Conservation (phyloP, 805 yeast species). For the Kazachstania kunashirensis region DNA sequence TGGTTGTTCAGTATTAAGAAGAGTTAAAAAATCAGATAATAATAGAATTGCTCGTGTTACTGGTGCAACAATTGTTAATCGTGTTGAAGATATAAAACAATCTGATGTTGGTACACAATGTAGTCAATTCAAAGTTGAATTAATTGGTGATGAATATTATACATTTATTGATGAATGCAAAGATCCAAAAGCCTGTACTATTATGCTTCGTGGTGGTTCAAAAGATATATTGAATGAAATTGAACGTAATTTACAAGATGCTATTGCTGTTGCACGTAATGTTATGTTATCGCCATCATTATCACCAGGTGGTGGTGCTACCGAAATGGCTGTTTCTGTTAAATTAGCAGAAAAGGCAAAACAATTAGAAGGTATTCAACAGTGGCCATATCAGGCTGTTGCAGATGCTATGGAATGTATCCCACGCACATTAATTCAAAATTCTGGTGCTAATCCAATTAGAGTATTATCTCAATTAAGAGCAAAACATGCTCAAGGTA, state of each 20-base stretch:
- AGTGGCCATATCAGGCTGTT: constrained; percentile 98
- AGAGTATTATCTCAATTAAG: constrained; percentile 81
- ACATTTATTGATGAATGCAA: constrained; percentile 72
- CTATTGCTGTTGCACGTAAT: constrained; percentile 95
- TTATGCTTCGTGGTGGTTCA: constrained; percentile 89
- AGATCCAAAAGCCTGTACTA: constrained; percentile 88
- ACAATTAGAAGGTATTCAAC: constrained; percentile 86
- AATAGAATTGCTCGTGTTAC: constrained; percentile 95
- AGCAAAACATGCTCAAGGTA: constrained; percentile 93
- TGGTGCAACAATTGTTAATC: constrained; percentile 94
- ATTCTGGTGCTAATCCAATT: constrained; percentile 95
- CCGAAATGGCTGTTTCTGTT: constrained; percentile 96
- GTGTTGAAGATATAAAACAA: constrained; percentile 90
- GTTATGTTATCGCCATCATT: constrained; percentile 89
- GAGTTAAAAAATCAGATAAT: constrained; percentile 91
- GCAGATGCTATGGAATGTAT: constrained; percentile 98
- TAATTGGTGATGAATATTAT: constrained; percentile 95
- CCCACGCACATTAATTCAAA: constrained; percentile 94
- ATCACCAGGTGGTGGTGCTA: constrained; percentile 99
- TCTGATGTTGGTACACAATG: constrained; percentile 81
- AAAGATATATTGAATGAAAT: constrained; percentile 94
- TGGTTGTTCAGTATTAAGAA: constrained; percentile 83
- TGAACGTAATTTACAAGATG: constrained; percentile 95
- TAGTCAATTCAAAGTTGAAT: constrained; percentile 85
- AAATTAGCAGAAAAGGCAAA: constrained; percentile 83